Conservation (phyloP, 2,329 filamentous ascomycete genomes). For the Claviceps humidiphila region DNA sequence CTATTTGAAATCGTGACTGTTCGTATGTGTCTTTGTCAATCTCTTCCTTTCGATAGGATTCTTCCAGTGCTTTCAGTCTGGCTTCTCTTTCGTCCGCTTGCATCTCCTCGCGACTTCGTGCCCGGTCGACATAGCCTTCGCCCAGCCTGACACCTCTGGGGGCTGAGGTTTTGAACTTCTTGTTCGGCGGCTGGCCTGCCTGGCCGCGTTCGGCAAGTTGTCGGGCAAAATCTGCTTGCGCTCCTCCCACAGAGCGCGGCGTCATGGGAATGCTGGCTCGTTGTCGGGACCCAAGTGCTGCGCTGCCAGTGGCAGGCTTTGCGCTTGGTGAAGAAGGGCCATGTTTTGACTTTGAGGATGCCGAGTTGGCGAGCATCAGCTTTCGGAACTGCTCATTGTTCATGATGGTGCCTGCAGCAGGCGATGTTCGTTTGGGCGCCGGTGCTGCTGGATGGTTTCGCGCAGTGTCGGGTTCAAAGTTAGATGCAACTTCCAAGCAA, state of each 20-base stretch:
- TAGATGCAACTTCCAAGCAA: neutral
- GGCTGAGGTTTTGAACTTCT: constrained; percentile 64
- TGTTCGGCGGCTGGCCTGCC: constrained; percentile 40
- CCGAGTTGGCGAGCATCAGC: constrained; percentile 45
- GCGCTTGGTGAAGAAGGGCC: constrained; percentile 26
- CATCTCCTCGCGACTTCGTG: constrained; percentile 47
- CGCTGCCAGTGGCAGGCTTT: constrained; percentile 22
- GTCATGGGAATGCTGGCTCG: constrained; percentile 86
- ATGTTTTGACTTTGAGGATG: constrained; percentile 28
- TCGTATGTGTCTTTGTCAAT: constrained; percentile 73
- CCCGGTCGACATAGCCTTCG: constrained; percentile 72
- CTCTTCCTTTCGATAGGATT: constrained; percentile 69
- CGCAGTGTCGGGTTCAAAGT: neutral
- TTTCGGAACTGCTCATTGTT: constrained; percentile 92
- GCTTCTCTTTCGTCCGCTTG: constrained; percentile 42
- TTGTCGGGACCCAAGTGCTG: constrained; percentile 59
- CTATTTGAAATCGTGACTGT: constrained; percentile 58
- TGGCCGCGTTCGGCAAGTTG: constrained; percentile 66
- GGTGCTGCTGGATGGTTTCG: neutral
- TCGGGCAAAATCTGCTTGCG: constrained; percentile 60
- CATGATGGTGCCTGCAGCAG: constrained; percentile 38
- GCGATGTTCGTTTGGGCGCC: neutral
- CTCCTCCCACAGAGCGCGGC: constrained; percentile 54
- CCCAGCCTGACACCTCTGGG: constrained; percentile 75
- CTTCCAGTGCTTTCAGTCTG: constrained; percentile 65